Conservation (phyloP, 163 green algal species). For the Chloromonas sp. region DNA sequence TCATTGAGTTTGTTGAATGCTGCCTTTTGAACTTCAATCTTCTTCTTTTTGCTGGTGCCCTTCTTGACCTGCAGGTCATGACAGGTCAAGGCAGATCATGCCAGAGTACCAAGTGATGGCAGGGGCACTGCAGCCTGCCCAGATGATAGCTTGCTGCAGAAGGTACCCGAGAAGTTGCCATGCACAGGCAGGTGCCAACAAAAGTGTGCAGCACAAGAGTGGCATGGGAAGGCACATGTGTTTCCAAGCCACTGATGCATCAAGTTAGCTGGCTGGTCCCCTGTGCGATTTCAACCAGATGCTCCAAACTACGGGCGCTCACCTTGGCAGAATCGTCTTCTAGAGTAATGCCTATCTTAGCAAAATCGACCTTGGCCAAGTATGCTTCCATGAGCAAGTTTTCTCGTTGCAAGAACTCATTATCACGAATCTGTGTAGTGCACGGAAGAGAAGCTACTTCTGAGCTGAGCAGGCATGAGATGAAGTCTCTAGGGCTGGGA, state of each 20-base stretch:
- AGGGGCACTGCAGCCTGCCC: too few relatives aligned
- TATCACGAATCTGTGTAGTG: constrained; percentile 43
- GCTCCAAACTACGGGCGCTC: neutral
- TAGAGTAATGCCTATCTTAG: constrained; percentile 18
- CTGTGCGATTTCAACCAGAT: neutral
- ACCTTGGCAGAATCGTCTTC: constrained; percentile 13
- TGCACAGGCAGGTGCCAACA: neutral
- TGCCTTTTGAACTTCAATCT: constrained; percentile 29
- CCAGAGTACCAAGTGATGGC: too few relatives aligned
- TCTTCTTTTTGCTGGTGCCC: constrained; percentile 17
- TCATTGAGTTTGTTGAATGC: constrained; percentile 38
- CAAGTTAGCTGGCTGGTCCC: too few relatives aligned
- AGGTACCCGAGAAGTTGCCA: too few relatives aligned
- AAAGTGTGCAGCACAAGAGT: neutral
- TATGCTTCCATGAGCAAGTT: constrained; percentile 54
- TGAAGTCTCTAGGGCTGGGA: neutral
- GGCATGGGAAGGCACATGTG: too few relatives aligned
- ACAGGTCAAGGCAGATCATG: neutral
- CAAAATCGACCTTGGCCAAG: constrained; percentile 32
- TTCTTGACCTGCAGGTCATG: constrained; percentile 29
- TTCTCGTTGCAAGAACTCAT: constrained; percentile 51
- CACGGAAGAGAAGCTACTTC: neutral
- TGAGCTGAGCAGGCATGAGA: neutral
- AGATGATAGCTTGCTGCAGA: too few relatives aligned
- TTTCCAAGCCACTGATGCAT: too few relatives aligned